phyloP scores from a whole-genome alignment of 2,329 filamentous ascomycete species.

The Juglanconis juglandina region DNA sequence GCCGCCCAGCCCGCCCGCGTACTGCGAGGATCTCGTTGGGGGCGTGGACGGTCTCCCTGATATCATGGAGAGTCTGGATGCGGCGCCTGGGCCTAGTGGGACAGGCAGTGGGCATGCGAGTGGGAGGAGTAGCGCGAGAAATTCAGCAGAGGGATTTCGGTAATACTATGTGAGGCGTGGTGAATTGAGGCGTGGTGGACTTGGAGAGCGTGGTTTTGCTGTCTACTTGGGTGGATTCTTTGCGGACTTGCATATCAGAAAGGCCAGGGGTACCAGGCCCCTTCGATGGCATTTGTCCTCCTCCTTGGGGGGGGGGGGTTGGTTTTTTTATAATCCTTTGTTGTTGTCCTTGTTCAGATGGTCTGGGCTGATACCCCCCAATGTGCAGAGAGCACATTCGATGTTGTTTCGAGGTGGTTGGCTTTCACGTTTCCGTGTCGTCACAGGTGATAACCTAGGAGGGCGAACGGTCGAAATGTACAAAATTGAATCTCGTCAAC shows the following conservation, averaged over 20 bases:
- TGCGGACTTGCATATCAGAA: not conserved
- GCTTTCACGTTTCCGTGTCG: not conserved
- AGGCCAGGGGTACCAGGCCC: not conserved
- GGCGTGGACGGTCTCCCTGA: constrained; percentile 32
- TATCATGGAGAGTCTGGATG: constrained; percentile 35
- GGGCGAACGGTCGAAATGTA: too few species aligned
- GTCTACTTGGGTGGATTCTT: not conserved
- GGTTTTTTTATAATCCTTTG: not conserved
- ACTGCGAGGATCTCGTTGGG: constrained; percentile 41
- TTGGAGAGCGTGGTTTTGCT: not conserved
- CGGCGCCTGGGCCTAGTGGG: constrained; percentile 2
- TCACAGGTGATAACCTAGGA: too few species aligned
- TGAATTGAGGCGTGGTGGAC: not conserved
- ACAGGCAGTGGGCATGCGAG: constrained; percentile 7
- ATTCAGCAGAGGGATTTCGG: constrained; percentile 5
- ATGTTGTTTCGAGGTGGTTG: constrained; percentile 1
- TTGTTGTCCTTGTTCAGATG: not conserved
- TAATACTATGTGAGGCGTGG: not conserved
- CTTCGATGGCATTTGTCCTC: not conserved
- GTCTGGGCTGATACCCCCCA: constrained; percentile 16
- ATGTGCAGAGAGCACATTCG: constrained; percentile 16
- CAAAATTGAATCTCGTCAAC: too few species aligned
- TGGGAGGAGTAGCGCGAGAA: constrained; percentile 4
- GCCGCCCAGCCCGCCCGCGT: constrained; percentile 76
- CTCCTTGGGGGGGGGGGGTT: not conserved